A percentile compares a stretch with the other conserved stretches of the same genome.
Evolutionary conservation across 139 green algal genomes (phyloP).

Genomic region (Microglena sp.): DNA sequence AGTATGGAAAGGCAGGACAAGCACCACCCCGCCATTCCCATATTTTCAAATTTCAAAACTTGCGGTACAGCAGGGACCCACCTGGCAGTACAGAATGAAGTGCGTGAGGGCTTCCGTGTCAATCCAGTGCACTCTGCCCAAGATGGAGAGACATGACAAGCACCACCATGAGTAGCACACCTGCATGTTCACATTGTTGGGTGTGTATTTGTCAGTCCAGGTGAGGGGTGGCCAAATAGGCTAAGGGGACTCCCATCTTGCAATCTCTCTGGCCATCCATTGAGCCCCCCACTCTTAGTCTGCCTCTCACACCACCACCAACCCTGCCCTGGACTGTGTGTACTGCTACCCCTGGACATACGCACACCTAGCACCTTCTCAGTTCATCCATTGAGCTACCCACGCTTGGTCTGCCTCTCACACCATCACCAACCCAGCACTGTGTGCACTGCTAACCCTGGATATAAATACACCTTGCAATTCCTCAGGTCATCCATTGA

Average conservation of each 20-base stretch:
- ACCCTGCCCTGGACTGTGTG: too few species aligned
- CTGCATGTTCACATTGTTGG: conserved; percentile 22
- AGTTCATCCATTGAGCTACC: conserved; percentile 88
- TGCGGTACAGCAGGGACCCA: conserved; percentile 1
- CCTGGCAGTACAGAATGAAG: conserved; percentile 88
- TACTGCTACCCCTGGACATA: too few species aligned
- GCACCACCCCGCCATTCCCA: too few species aligned
- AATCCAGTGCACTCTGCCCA: conserved; percentile 89
- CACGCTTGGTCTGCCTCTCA: conserved; percentile 81
- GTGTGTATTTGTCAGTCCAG: too few species aligned
- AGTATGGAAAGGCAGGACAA: conserved; percentile 84
- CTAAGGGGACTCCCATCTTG: too few species aligned
- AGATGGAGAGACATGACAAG: conserved; percentile 80
- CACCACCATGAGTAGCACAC: conserved; percentile 99
- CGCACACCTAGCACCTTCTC: conserved; percentile 70
- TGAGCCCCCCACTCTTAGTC: conserved; percentile 79
- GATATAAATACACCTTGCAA: conserved; percentile 37
- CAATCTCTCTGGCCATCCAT: conserved; percentile 87
- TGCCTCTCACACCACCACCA: too few species aligned
- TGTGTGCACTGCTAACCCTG: too few species aligned
- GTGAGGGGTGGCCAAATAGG: too few species aligned
- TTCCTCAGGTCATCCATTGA: conserved; percentile 93
- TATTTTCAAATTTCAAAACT: neutral
- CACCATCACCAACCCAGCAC: too few species aligned
- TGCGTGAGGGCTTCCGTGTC: conserved; percentile 57